A percentile compares a stretch with the other conserved stretches of the same genome.
Conservation (phyloP, 78 protist species). For the Acrasis kona region DNA sequence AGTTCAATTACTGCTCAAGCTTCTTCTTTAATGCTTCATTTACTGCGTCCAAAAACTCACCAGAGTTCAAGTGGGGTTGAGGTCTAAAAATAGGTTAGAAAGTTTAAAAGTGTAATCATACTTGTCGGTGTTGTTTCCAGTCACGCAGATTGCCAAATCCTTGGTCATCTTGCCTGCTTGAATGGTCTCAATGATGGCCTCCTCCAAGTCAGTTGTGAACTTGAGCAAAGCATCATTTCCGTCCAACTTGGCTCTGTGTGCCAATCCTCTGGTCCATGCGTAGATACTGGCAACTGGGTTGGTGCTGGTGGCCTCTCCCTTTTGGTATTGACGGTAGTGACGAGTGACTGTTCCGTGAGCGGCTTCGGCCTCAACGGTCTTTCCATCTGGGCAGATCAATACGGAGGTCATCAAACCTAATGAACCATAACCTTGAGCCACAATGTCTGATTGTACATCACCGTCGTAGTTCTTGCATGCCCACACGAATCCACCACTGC, state of each 20-base stretch:
- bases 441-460: slow-evolving; percentile 88
- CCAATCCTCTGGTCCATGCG: slow-evolving; percentile 89
- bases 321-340: slow-evolving; percentile 76
- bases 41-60: too few relatives aligned
- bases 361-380: slow-evolving; percentile 86
- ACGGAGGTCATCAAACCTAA: slow-evolving; percentile 92
- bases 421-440: slow-evolving; percentile 89
- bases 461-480: slow-evolving; percentile 97
- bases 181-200: slow-evolving; percentile 19
- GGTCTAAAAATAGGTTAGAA: too few relatives aligned
- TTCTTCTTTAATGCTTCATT: too few relatives aligned
- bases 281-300: slow-evolving; percentile 85
- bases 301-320: slow-evolving; percentile 78
- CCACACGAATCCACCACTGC: slow-evolving; percentile 87
- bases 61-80: too few relatives aligned
- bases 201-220: slow-evolving; percentile 34
- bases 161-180: slow-evolving; percentile 51
- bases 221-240: slow-evolving; percentile 37
- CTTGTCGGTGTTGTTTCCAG: slow-evolving; percentile 5
- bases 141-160: slow-evolving; percentile 40
- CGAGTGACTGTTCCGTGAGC: slow-evolving; percentile 94
- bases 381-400: slow-evolving; percentile 72
- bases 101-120: too few relatives aligned
- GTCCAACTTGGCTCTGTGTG: slow-evolving; percentile 81
- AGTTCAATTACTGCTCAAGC: too few relatives aligned